These are phyloP conservation scores for Beta corolliflora DNA, from an alignment of 179 eudicot genomes.

Conservation along the genomic window DNA sequence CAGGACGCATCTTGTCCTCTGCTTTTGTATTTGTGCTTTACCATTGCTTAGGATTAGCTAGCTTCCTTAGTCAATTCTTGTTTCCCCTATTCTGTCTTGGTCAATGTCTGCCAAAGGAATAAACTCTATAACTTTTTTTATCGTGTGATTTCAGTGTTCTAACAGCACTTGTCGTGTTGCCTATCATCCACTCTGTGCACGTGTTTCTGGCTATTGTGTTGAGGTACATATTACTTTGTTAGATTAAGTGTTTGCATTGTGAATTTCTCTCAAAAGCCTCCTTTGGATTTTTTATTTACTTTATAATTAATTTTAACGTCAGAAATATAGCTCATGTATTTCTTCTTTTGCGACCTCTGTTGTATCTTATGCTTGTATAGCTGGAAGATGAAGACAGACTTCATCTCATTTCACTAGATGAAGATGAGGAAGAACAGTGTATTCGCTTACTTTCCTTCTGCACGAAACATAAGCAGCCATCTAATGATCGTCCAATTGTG, in stretches of 20 bases:
- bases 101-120: neutral
- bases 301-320: neutral
- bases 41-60: neutral
- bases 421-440: conserved; percentile 90
- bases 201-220: conserved; percentile 89
- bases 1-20: neutral
- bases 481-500: conserved; percentile 43
- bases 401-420: conserved; percentile 73
- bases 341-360: conserved; percentile 5
- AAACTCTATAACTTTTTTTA: neutral
- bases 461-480: conserved; percentile 70
- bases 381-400: conserved; percentile 84
- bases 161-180: conserved; percentile 81
- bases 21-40: neutral
- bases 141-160: conserved; percentile 69
- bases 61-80: neutral
- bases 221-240: conserved; percentile 58
- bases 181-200: conserved; percentile 98
- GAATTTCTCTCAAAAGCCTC: neutral
- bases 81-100: neutral
- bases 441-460: conserved; percentile 90
- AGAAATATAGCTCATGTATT: conserved; percentile 1
- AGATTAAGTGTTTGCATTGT: conserved; percentile 1
- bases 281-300: neutral
- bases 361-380: conserved; percentile 41